These are phyloP conservation scores for Verticillium dahliae DNA, from an alignment of 2,329 filamentous ascomycete species.

Conservation along the genomic window DNA sequence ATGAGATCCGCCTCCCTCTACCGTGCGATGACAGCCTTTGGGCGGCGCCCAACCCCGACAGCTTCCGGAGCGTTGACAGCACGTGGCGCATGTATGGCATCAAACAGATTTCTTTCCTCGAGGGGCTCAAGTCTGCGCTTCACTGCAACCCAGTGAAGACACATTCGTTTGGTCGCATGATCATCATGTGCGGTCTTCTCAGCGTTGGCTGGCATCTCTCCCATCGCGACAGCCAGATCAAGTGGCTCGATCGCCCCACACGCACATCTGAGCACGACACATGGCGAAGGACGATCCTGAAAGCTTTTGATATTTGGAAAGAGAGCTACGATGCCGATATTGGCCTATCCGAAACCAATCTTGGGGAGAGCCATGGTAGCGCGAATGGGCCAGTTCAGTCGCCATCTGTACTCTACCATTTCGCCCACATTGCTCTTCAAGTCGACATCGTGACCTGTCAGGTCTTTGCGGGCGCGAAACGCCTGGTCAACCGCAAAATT, in stretches of 20 bases:
- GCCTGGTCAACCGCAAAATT: slow-evolving; percentile 72
- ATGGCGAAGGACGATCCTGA: slow-evolving; percentile 71
- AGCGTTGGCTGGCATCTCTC: slow-evolving; percentile 91
- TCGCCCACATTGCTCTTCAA: slow-evolving; percentile 85
- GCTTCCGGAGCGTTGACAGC: slow-evolving; percentile 70
- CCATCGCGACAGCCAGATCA: slow-evolving; percentile 78
- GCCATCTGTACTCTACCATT: slow-evolving; percentile 72
- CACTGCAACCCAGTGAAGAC: slow-evolving; percentile 77
- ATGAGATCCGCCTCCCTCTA: slow-evolving; percentile 79
- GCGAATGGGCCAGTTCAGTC: slow-evolving; percentile 65
- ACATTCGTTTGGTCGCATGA: slow-evolving; percentile 82
- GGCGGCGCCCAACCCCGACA: slow-evolving; percentile 72
- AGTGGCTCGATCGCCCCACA: slow-evolving; percentile 64
- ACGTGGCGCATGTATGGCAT: slow-evolving; percentile 73
- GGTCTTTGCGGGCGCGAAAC: slow-evolving; percentile 74
- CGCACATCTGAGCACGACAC: slow-evolving; percentile 59
- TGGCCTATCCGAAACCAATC: slow-evolving; percentile 20
- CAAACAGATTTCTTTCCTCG: slow-evolving; percentile 73
- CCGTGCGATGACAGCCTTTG: slow-evolving; percentile 85
- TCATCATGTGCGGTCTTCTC: slow-evolving; percentile 84
- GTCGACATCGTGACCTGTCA: slow-evolving; percentile 87
- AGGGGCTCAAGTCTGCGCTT: slow-evolving; percentile 76
- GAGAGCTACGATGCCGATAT: slow-evolving; percentile 72
- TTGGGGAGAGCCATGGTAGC: slow-evolving; percentile 13
- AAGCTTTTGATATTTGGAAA: slow-evolving; percentile 84